Percentiles rank a stretch among this genome's conserved stretches.
phyloP scores from a whole-genome alignment of 495 filamentous ascomycete genomes.

The Tuber calosporum region DNA sequence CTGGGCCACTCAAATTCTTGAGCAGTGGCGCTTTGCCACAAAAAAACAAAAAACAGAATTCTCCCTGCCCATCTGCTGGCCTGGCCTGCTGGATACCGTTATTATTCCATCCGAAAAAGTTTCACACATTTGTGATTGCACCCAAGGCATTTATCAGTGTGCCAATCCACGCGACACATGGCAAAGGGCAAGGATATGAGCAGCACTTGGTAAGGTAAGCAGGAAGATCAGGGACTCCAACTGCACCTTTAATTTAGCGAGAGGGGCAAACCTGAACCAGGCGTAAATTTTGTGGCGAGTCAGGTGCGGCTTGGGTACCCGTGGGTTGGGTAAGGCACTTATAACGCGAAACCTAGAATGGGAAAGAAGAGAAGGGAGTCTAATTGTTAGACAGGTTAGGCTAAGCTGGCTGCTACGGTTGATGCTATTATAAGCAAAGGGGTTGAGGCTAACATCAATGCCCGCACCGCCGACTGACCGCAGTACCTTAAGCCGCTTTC shows the following conservation, averaged over 20 bases:
- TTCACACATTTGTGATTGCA: not conserved
- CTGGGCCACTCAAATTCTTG: not conserved
- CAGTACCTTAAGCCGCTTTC: not conserved
- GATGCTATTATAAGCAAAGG: not conserved
- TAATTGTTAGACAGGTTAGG: not conserved
- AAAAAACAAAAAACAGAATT: no score
- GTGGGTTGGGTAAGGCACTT: not conserved
- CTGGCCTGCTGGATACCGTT: not conserved
- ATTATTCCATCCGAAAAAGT: not conserved
- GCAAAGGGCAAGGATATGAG: not conserved
- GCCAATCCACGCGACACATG: not conserved
- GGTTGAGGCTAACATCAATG: not conserved
- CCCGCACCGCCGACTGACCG: not conserved
- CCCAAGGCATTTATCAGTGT: not conserved
- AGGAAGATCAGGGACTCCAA: not conserved
- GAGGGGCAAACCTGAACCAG: not conserved
- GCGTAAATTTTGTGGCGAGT: not conserved
- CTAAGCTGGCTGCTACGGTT: not conserved
- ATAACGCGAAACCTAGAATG: not conserved
- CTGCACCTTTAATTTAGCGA: conserved; percentile 6
- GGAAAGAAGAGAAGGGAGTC: not conserved
- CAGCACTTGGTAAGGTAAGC: not conserved
- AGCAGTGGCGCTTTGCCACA: not conserved
- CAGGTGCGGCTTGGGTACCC: not conserved
- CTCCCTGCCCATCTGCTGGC: not conserved